These are phyloP conservation scores for Waltiozyma sp. DNA, from an alignment of 1,139 yeast genomes.

Conservation along the genomic window DNA sequence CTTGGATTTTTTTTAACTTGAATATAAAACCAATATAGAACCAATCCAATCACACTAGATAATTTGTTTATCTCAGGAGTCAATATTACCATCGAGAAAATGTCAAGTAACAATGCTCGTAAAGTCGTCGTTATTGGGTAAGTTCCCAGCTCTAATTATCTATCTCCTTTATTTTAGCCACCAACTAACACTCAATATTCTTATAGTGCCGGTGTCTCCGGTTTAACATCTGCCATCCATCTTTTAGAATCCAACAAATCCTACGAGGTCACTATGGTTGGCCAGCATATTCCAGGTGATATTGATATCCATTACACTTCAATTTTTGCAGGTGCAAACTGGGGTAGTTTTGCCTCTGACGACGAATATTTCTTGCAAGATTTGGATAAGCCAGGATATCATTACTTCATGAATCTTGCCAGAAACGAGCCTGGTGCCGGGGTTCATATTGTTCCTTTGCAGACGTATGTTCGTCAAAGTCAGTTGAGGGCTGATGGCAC, in stretches of 20 bases:
- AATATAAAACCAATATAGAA: too few species aligned
- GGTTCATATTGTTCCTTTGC: conserved; percentile 34
- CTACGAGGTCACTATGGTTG: conserved; percentile 37
- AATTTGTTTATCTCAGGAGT: too few species aligned
- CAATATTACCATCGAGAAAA: too few species aligned
- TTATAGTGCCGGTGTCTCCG: conserved; percentile 55
- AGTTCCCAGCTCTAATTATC: not conserved
- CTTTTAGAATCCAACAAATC: conserved; percentile 28
- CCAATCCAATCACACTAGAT: too few species aligned
- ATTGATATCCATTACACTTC: conserved; percentile 59
- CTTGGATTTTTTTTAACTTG: too few species aligned
- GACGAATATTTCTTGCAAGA: conserved; percentile 37
- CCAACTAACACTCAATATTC: not conserved
- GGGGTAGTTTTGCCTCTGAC: conserved; percentile 53
- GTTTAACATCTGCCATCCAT: conserved; percentile 46
- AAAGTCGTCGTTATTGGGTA: not conserved
- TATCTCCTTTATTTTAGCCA: not conserved
- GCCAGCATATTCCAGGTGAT: conserved; percentile 64
- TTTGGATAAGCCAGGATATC: conserved; percentile 36
- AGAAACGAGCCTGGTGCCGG: conserved; percentile 39
- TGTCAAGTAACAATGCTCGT: not conserved
- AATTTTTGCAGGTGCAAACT: conserved; percentile 69
- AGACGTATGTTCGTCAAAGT: conserved; percentile 36
- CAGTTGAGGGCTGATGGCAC: conserved; percentile 7
- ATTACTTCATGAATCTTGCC: conserved; percentile 33